phyloP scores from a whole-genome alignment of 2,329 filamentous ascomycete genomes.

The Alternaria ventricosa region DNA sequence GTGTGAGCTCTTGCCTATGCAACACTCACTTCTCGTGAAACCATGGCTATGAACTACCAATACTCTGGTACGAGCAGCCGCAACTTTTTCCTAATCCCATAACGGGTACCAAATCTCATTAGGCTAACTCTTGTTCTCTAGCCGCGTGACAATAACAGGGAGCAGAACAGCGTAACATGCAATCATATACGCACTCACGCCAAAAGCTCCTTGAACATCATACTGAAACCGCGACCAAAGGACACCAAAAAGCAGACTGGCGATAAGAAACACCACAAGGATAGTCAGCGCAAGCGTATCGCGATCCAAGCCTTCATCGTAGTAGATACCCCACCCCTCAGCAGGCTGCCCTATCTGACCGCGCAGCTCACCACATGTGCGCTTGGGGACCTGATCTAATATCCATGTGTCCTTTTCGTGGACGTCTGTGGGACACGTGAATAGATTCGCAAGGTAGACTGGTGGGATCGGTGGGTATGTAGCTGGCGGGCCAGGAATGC shows the following conservation, averaged over 20 bases:
- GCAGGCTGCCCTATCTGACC: conserved; percentile 24
- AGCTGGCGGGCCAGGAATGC: conserved; percentile 21
- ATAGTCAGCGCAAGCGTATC: conserved; percentile 18
- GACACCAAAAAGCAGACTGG: conserved; percentile 28
- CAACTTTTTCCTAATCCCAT: too few relatives aligned
- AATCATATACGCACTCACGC: conserved; percentile 21
- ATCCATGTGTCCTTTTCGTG: conserved; percentile 28
- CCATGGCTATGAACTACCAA: too few relatives aligned
- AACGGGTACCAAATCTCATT: too few relatives aligned
- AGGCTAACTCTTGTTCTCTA: not conserved
- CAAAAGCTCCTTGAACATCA: conserved; percentile 36
- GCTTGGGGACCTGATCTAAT: conserved; percentile 30
- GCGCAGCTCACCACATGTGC: conserved; percentile 24
- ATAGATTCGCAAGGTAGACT: conserved; percentile 25
- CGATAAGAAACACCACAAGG: conserved; percentile 18
- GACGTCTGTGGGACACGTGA: conserved; percentile 23
- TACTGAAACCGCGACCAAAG: conserved; percentile 28
- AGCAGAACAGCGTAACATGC: not conserved
- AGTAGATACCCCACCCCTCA: conserved; percentile 40
- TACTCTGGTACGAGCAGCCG: too few relatives aligned
- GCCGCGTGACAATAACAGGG: not conserved
- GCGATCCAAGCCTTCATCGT: conserved; percentile 29
- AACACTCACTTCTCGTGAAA: too few relatives aligned
- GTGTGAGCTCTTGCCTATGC: too few relatives aligned
- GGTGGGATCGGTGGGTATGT: conserved; percentile 31